Percentiles rank a stretch among this genome's conserved stretches.
These are phyloP conservation scores for Penicillium polonicum DNA, from an alignment of 2,329 filamentous ascomycete genomes.

Conservation along the genomic window DNA sequence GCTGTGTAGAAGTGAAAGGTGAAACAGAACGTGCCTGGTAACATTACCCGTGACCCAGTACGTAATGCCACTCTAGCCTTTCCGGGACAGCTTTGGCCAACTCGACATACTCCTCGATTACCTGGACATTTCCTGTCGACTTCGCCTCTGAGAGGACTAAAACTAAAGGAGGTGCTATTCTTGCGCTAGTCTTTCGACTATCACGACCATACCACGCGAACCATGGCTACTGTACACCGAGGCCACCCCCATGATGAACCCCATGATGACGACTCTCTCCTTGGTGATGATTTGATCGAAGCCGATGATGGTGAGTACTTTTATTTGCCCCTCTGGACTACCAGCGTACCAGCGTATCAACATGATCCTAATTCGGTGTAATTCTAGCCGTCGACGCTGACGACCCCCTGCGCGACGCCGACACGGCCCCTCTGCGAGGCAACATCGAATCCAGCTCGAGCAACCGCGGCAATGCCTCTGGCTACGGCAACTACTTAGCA, in stretches of 20 bases:
- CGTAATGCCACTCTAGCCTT: slow-evolving; percentile 45
- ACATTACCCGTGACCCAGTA: slow-evolving; percentile 23
- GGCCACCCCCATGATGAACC: slow-evolving; percentile 58
- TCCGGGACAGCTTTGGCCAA: slow-evolving; percentile 31
- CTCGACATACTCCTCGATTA: slow-evolving; percentile 12
- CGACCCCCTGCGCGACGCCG: slow-evolving; percentile 69
- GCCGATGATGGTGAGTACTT: slow-evolving; percentile 66
- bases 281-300: slow-evolving; percentile 73
- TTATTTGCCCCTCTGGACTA: neutral
- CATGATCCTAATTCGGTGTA: neutral
- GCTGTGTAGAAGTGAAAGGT: neutral
- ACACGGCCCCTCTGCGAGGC: slow-evolving; percentile 77
- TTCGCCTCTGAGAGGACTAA: slow-evolving; percentile 4
- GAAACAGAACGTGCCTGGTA: slow-evolving; percentile 8
- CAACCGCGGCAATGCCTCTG: slow-evolving; percentile 51
- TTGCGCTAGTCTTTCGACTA: slow-evolving; percentile 8
- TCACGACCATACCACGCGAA: slow-evolving; percentile 13
- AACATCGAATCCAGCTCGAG: slow-evolving; percentile 66
- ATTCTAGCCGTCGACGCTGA: slow-evolving; percentile 80
- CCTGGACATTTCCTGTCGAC: slow-evolving; percentile 7
- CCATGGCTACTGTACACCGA: slow-evolving; percentile 40
- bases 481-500: slow-evolving; percentile 79
- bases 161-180: slow-evolving; percentile 13
- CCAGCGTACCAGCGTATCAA: neutral
- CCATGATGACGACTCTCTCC: slow-evolving; percentile 59